phyloP scores from a whole-genome alignment of 148 eudicot genomes.

The Cornus kousa region DNA sequence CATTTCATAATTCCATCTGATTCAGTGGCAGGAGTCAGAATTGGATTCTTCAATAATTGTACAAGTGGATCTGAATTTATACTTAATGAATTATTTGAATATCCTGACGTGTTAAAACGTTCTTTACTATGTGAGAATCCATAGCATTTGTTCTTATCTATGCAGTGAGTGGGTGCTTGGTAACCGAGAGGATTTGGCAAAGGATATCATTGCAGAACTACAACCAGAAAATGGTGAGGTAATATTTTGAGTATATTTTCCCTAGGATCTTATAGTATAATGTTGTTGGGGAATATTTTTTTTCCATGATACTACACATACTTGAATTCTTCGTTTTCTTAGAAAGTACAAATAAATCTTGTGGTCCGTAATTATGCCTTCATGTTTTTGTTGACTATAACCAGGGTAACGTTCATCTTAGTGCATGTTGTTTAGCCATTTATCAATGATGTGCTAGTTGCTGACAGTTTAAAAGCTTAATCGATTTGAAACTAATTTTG shows the following conservation, averaged over 20 bases:
- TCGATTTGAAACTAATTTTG: neutral
- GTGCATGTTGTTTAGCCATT: too few species aligned
- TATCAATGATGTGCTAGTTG: too few species aligned
- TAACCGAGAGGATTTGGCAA: constrained; percentile 92
- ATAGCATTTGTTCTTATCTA: neutral
- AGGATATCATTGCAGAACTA: constrained; percentile 80
- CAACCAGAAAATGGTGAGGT: constrained; percentile 86
- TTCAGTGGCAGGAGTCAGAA: neutral
- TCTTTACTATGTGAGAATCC: neutral
- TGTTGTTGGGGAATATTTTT: neutral
- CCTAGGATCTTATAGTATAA: neutral
- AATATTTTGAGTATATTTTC: constrained; percentile 18
- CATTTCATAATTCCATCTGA: too few species aligned
- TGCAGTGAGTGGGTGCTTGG: constrained; percentile 99
- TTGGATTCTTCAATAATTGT: neutral
- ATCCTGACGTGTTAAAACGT: neutral
- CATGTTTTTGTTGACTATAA: too few species aligned
- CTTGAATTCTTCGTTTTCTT: neutral
- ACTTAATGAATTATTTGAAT: constrained; percentile 4
- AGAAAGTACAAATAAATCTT: neutral
- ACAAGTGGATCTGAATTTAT: neutral
- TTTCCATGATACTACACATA: neutral
- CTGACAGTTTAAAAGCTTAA: neutral
- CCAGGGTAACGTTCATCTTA: too few species aligned
- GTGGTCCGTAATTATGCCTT: neutral